These are phyloP conservation scores for Sonneratia alba DNA, from an alignment of 345 rosid genomes.

Conservation along the genomic window DNA sequence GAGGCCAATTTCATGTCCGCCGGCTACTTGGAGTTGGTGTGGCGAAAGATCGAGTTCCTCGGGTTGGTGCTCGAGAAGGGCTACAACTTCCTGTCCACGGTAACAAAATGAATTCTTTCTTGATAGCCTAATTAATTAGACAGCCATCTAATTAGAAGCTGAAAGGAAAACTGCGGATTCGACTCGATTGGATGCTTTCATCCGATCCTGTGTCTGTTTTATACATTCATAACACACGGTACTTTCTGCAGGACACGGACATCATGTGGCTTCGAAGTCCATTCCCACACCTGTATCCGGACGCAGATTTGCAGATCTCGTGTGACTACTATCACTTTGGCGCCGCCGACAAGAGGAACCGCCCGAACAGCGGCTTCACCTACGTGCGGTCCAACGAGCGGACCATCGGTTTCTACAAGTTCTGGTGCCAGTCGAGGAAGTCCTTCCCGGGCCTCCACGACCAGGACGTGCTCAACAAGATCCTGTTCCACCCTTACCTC, in stretches of 20 bases:
- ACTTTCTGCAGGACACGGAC: conserved; percentile 54
- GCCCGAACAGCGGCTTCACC: conserved; percentile 65
- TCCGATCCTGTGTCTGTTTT: not conserved
- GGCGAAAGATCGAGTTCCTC: conserved; percentile 50
- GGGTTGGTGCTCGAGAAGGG: conserved; percentile 41
- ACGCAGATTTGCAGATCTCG: conserved; percentile 76
- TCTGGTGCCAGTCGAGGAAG: conserved; percentile 50
- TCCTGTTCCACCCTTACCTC: conserved; percentile 33
- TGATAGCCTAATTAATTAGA: too few relatives aligned
- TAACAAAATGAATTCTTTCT: not conserved
- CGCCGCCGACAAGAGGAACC: conserved; percentile 27
- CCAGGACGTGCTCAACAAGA: conserved; percentile 69
- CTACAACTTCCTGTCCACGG: conserved; percentile 60
- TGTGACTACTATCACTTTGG: conserved; percentile 49
- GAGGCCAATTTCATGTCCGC: conserved; percentile 48
- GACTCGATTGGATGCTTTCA: not conserved
- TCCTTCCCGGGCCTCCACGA: conserved; percentile 46
- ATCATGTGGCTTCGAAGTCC: conserved; percentile 76
- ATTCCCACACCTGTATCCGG: conserved; percentile 41
- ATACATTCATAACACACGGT: too few relatives aligned
- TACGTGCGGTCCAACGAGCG: conserved; percentile 45
- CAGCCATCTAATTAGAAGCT: too few relatives aligned
- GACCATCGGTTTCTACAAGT: conserved; percentile 53
- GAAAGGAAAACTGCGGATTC: not conserved
- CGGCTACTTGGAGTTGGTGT: conserved; percentile 58